Evolutionary conservation across 2,329 filamentous ascomycete species (phyloP).

Genomic region (Cladophialophora psammophila): DNA sequence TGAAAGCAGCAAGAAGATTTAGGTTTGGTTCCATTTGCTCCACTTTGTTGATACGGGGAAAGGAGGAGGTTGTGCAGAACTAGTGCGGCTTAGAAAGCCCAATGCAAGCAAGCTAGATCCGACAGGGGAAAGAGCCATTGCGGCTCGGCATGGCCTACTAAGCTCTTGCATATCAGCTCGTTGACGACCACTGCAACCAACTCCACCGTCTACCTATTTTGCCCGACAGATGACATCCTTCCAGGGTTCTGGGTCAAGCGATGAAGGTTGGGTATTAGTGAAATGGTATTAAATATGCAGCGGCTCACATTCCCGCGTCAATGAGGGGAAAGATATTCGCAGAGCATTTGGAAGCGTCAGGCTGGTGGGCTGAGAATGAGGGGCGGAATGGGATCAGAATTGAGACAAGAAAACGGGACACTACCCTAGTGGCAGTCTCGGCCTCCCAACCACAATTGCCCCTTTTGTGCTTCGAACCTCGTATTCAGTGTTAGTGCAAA

Average conservation of each 20-base stretch:
- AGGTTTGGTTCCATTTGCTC: no score
- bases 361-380: no score
- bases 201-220: background rate
- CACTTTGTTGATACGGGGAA: no score
- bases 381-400: no score
- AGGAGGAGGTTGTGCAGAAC: no score
- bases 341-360: no score
- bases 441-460: background rate
- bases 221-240: background rate
- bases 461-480: background rate
- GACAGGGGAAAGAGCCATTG: background rate
- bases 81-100: no score
- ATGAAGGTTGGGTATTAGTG: no score
- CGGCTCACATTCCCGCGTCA: no score
- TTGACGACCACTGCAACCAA: background rate
- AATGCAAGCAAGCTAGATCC: background rate
- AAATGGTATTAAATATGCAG: no score
- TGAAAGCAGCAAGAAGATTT: background rate
- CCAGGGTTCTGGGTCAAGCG: background rate
- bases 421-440: background rate
- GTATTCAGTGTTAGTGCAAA: constrained; percentile 8
- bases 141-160: background rate
- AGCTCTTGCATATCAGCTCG: no score
- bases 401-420: background rate
- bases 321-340: no score